Evolutionary conservation across 1,284 basidiomycete species (phyloP), one percentile per base, ranked within the genome.

Genomic region (Ustilago hordei): DNA sequence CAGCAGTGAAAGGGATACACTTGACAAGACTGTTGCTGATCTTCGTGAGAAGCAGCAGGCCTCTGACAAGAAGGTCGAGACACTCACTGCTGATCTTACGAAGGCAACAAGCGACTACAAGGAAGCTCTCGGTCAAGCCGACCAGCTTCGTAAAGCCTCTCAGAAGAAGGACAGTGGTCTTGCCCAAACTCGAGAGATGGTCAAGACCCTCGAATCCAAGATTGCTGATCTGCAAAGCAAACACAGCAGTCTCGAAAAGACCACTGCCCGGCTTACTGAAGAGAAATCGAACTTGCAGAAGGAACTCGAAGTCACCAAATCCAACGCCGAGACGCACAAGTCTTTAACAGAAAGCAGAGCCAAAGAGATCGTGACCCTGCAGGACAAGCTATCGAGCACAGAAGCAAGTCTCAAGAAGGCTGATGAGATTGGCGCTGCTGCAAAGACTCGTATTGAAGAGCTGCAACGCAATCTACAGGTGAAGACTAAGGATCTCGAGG

Each of bases 91-190:
- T 15, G 60, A 64, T 36, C 59, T 66, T 5, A 53, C 55, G 28
- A 69, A 57, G 38, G 50, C 53, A 4, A 62, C n/a, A 9, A 63
- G 47, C n/a, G 67, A 69, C 34, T 48, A 63, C 31, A 12, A 43
- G 28, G 67, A 64, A 12, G 67, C 62, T 7, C 19, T 59, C 32
- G 58, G 23, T 17, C 43, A 62, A 9, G 36, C 36, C 6, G 50
- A 69, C 17, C 58, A 64, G 59, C 61, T 61, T 43, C 55, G 59
- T 31, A 35, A 12, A 4, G 35, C 50, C 19, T 53, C 58, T 8
- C 61, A 57, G 38, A 54, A 60, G 48, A 73, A 60, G 50, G 61
- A 52, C 15, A 61, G 55, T 23, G 61, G 68, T 54, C 70, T 73
- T 13, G 48, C 48, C 2, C 41, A 60, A 23, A 60, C 60, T 35